Base-by-base conservation (phyloP, 805 yeast species). In the Zygoascus tannicola region DNA sequence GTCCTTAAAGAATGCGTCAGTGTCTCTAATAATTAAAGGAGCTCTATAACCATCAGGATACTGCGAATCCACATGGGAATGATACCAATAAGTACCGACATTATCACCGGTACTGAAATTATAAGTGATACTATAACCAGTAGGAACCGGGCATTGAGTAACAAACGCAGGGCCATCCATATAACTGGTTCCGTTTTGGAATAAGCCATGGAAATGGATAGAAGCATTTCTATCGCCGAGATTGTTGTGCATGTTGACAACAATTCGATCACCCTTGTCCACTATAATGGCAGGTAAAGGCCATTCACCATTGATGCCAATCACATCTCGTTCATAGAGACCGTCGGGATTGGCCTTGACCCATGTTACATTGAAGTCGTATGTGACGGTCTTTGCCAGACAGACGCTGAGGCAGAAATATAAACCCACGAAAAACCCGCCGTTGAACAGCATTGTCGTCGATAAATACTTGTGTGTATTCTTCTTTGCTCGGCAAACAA, bases 71-170 rank as follows among this genome's bases (percentile, higher is more conserved):
- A 88, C 78, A 67, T 92, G 98, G 23, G 97, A 85, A 65, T 92
- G 98, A 71, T 90, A 92, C 98, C 98, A 92, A 72, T 71, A 92
- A 16, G 95, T 75, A 57, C 98, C 98, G 46, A 71, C 77, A 66
- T 92, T 96, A 40, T 75, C 75, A 48, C 87, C 85, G 22, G 95
- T 82, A 12, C 10, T 8, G 65, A 92, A 92, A 70, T 90, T 87
- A 71, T 92, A 44, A 19, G 41, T 40, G 26, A 76, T 70, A 16
- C 83, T 73, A 48, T 75, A 74, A 44, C 83, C 83, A 4, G 94
- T 82, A n/a, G 84, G 79, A 52, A 86, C 80, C 22, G 95, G 94
- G 73, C 97, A 92, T 66, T 90, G 97, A 30, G 85, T 77, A 38
- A 90, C 71, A 75, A 76, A 69, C 56, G 82, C 83, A 14, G 95